Evolutionary conservation across 164 flowering plant species (phyloP).

Genomic region (Piper longum): DNA sequence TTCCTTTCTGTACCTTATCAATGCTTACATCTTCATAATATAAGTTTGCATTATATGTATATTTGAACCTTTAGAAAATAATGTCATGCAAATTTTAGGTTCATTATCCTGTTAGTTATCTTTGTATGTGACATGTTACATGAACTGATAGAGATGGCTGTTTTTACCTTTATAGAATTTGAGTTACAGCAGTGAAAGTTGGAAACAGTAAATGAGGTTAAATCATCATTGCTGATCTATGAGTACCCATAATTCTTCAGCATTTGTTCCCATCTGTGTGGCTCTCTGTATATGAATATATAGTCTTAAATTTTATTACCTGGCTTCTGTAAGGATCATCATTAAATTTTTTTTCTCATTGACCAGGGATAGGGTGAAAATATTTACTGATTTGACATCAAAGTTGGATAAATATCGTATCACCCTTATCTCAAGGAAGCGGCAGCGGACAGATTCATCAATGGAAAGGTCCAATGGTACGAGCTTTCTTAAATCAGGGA

Average conservation of each 20-base stretch:
- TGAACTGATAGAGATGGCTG: background rate
- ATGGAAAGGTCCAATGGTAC: constrained; percentile 45
- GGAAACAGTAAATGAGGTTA: background rate
- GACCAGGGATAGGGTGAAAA: constrained; percentile 51
- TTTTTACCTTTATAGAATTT: background rate
- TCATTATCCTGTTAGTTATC: background rate
- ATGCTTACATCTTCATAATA: too few species aligned
- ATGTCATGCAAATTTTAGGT: background rate
- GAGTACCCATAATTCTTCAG: background rate
- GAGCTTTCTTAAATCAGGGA: constrained; percentile 39
- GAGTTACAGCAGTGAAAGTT: background rate
- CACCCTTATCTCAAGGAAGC: constrained; percentile 36
- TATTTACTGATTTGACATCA: constrained; percentile 37
- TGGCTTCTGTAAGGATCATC: background rate
- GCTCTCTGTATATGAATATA: background rate
- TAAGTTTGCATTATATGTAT: background rate
- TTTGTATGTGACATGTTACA: background rate
- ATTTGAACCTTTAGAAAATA: background rate
- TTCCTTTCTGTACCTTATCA: constrained; percentile 7
- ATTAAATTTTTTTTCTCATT: constrained; percentile 9
- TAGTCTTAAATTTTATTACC: background rate
- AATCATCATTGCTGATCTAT: background rate
- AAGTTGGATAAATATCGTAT: constrained; percentile 44
- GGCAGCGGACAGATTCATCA: constrained; percentile 27
- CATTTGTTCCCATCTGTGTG: background rate